Percentiles rank a stretch among this genome's conserved stretches.
Evolutionary conservation across 2,329 filamentous ascomycete genomes (phyloP).

Genomic region (Macroventuria anomochaeta): DNA sequence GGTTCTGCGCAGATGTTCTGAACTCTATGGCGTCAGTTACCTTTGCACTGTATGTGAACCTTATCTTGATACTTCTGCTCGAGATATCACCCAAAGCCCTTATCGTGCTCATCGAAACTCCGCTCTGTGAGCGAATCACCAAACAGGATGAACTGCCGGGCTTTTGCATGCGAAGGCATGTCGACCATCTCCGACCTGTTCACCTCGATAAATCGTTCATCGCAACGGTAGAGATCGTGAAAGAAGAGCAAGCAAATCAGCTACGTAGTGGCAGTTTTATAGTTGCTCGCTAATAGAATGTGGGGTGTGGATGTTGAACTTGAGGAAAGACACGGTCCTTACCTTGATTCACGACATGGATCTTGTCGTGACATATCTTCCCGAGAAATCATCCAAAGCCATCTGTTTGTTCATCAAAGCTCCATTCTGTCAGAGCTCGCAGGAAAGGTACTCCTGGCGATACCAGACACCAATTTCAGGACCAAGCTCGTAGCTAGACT

Average conservation of each 20-base stretch:
- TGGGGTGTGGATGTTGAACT: too few species aligned
- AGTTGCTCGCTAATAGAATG: too few species aligned
- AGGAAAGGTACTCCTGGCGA: too few species aligned
- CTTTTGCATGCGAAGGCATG: neutral
- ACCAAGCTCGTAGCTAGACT: too few species aligned
- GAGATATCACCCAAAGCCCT: constrained; percentile 42
- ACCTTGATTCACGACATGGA: neutral
- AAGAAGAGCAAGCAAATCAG: neutral
- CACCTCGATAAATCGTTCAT: neutral
- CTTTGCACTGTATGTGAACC: constrained; percentile 40
- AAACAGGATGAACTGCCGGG: constrained; percentile 43
- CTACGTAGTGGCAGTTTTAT: neutral
- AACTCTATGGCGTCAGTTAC: constrained; percentile 20
- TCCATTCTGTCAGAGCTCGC: constrained; percentile 41
- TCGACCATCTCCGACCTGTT: neutral
- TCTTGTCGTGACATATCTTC: constrained; percentile 32
- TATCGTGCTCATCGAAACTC: constrained; percentile 35
- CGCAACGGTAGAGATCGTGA: too few species aligned
- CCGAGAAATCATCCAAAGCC: constrained; percentile 39
- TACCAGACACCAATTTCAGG: too few species aligned
- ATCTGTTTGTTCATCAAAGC: constrained; percentile 34
- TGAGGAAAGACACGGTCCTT: neutral
- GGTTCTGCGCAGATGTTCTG: too few species aligned
- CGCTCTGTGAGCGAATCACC: constrained; percentile 46
- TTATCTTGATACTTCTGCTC: constrained; percentile 35